A percentile compares a stretch with the other conserved stretches of the same genome.
These are phyloP conservation scores for Populus hybrid DNA, from an alignment of 441 rosid species.

Conservation along the genomic window DNA sequence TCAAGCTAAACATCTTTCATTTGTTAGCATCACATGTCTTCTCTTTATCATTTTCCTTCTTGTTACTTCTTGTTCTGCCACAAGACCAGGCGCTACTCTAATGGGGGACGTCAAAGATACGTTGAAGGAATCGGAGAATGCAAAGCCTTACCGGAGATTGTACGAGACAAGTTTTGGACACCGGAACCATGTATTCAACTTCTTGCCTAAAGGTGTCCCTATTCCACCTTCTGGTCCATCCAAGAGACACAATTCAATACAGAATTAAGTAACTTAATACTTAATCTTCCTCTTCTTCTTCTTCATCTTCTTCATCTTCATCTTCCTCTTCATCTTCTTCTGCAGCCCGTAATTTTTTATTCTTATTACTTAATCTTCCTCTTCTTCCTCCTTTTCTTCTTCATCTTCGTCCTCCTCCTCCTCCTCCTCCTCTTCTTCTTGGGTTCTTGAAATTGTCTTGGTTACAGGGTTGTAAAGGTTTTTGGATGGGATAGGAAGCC, in stretches of 20 bases:
- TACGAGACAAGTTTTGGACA: constrained; percentile 37
- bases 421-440: neutral
- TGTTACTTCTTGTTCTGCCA: constrained; percentile 26
- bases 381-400: neutral
- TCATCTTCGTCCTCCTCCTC: neutral
- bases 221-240: constrained; percentile 90
- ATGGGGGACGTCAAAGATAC: constrained; percentile 1
- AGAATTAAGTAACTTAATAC: constrained; percentile 19
- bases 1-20: constrained; percentile 12
- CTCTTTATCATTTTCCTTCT: constrained; percentile 29
- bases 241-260: constrained; percentile 57
- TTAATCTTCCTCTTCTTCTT: neutral
- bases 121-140: neutral
- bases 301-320: neutral
- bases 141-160: constrained; percentile 23
- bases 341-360: neutral
- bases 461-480: neutral
- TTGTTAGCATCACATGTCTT: constrained; percentile 20
- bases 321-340: neutral
- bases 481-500: constrained; percentile 12
- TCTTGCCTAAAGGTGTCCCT: constrained; percentile 65
- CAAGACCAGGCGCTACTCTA: constrained; percentile 37
- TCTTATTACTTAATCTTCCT: neutral
- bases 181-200: constrained; percentile 48
- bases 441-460: constrained; percentile 14